Base-by-base conservation (phyloP, 805 yeast species). In the Brettanomyces naardenensis region DNA sequence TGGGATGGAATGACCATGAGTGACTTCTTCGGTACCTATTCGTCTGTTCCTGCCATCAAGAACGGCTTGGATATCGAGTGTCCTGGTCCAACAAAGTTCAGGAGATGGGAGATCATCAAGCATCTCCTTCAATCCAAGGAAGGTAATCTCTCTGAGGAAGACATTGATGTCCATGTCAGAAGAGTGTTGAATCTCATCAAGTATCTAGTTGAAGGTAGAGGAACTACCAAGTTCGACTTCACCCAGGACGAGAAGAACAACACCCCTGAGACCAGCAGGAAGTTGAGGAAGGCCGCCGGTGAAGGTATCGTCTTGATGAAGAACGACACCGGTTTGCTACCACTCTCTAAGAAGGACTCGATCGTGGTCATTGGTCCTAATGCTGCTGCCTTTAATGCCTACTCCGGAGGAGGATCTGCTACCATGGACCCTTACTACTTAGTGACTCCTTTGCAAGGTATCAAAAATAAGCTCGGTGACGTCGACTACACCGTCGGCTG, bases 351-450 rank as follows among this genome's bases (percentile, higher is more conserved):
- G 44, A 40, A 47, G 5, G 65, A 64, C 17, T 58, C 49, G 4
- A 60, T 67, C 25, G 73, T 75, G 2, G 69, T 78, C 15, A 71
- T 78, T 48, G 85, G 84, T 3, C 80, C 81, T 27, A 73, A 71
- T 44, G 80, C 75, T 20, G 71, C 64, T 44, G 54, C 51, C 33
- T 61, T 75, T 5, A 65, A 68, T 28, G 33, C 41, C 6, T 37
- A 21, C 20, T 68, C 75, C 19, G 82, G 83, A 41, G 83, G 83
- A 44, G 83, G 83, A 6, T 75, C 80, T 17, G 80, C 81, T 27
- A 60, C 75, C 6, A 33, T 50, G 34, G 40, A 32, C 15, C 54
- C 62, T 9, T 47, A 52, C 35, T 48, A 49, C 26, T 42, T 40
- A 11, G 38, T 43, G 19, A 41, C 43, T n/a, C 42, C 47, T 4